Evolutionary conservation across 331 rosid species (phyloP), one percentile per base, ranked within the genome.

Genomic region (Rosa hybrid): DNA sequence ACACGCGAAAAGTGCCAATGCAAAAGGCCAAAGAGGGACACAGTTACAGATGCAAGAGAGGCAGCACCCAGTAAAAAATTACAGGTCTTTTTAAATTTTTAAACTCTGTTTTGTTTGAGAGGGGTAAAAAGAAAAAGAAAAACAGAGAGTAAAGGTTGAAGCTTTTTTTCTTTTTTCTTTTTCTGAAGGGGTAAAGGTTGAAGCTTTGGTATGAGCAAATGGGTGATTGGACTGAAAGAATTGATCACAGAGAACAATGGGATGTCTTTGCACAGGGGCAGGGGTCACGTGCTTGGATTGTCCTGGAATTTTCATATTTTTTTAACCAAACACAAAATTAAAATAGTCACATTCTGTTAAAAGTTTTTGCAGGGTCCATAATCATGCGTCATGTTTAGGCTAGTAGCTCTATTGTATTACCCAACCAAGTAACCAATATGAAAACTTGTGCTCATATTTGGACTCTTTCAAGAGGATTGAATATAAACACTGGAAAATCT

Each of bases 241-340:
- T 80, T 85, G 87, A 82, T 77, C 90, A 86, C 84, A 85, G 78
- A 83, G 87, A 83, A 85, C 73, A 71, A 75, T 67, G 83, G 77
- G 86, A 81, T 88, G 86, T 81, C 78, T 51, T 48, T 50, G 73
- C 46, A 10, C 83, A 80, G 89, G 86, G 88, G 91, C 89, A 94
- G 88, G 96, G 78, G 5, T 95, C 98, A 95, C 98, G 98, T 90
- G 98, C 84, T 88, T 81, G 81, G 84, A 86, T 89, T 95, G 93
- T 89, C 86, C 81, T 85, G 79, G 81, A 84, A 84, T 78, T 82
- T 85, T 84, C 76, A 81, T 77, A 57, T 59, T 60, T 59, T 67
- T 72, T 79, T 74, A 41, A 68, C 53, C 75, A 73, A 62, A 63
- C 75, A 71, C 21, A 39, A 39, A 8, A 38, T 68, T 76, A 49